phyloP scores from a whole-genome alignment of 257 asterid genomes.

The Eustoma russellianum region DNA sequence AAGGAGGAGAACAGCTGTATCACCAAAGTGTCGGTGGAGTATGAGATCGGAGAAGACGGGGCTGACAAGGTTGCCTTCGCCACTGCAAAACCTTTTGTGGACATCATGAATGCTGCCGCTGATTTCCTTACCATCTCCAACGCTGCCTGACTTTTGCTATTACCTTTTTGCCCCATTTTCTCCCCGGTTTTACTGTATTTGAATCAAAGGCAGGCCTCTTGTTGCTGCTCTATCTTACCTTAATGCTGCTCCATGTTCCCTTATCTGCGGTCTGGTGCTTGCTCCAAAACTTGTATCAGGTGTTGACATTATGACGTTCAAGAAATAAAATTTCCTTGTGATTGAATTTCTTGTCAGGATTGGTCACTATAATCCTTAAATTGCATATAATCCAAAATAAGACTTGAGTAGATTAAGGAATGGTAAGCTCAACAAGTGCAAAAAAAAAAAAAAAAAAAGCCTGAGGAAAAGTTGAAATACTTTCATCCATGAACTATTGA shows the following conservation, averaged over 20 bases:
- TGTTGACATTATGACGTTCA: too few species aligned
- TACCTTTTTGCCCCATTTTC: background rate
- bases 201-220: background rate
- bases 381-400: too few species aligned
- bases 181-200: background rate
- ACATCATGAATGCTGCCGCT: slow-evolving; percentile 34
- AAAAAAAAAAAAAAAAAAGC: too few species aligned
- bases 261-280: background rate
- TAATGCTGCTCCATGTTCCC: background rate
- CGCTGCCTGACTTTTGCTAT: background rate
- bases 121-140: slow-evolving; percentile 10
- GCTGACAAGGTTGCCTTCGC: slow-evolving; percentile 33
- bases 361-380: too few species aligned
- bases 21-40: slow-evolving; percentile 42
- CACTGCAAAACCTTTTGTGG: slow-evolving; percentile 28
- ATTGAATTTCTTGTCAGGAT: too few species aligned
- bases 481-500: too few species aligned
- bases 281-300: background rate
- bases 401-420: too few species aligned
- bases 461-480: too few species aligned
- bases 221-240: background rate
- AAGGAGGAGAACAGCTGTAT: slow-evolving; percentile 39
- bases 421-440: too few species aligned
- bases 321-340: too few species aligned
- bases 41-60: slow-evolving; percentile 38